Percentiles rank a stretch among this genome's conserved stretches.
Evolutionary conservation across 2,329 filamentous ascomycete species (phyloP).

Genomic region (Phyllosticta paracitricarpa): DNA sequence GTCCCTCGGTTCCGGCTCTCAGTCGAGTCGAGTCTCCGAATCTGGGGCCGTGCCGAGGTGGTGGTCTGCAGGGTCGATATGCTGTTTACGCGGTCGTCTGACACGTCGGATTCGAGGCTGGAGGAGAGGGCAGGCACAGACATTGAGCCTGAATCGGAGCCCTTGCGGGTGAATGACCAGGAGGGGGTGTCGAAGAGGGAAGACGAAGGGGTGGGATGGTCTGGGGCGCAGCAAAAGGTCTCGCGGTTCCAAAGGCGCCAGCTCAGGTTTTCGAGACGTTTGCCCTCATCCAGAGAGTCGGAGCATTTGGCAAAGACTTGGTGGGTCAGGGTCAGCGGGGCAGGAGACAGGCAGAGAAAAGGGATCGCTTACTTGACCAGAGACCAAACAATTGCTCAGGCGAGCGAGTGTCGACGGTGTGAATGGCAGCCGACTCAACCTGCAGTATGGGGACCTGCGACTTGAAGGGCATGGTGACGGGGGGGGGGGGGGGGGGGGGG

Average conservation of each 20-base stretch:
- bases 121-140: constrained; percentile 37
- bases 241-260: constrained; percentile 95
- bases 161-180: constrained; percentile 23
- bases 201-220: constrained; percentile 29
- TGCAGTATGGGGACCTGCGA: constrained; percentile 80
- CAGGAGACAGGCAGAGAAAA: background rate
- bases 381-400: constrained; percentile 91
- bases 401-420: constrained; percentile 89
- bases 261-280: constrained; percentile 85
- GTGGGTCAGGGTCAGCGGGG: constrained; percentile 14
- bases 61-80: constrained; percentile 36
- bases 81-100: constrained; percentile 30
- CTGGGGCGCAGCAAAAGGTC: constrained; percentile 72
- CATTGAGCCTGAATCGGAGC: constrained; percentile 13
- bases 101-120: constrained; percentile 35
- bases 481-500: background rate
- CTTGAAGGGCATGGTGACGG: constrained; percentile 63
- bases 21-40: constrained; percentile 61
- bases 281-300: constrained; percentile 85
- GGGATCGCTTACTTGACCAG: constrained; percentile 69
- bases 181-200: constrained; percentile 12
- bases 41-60: constrained; percentile 53
- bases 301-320: constrained; percentile 89
- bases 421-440: constrained; percentile 83
- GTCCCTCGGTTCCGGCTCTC: constrained; percentile 59